A percentile compares a stretch with the other conserved stretches of the same genome.
These are phyloP conservation scores for Xylaria sp. DNA, from an alignment of 2,329 filamentous ascomycete species.

Conservation along the genomic window DNA sequence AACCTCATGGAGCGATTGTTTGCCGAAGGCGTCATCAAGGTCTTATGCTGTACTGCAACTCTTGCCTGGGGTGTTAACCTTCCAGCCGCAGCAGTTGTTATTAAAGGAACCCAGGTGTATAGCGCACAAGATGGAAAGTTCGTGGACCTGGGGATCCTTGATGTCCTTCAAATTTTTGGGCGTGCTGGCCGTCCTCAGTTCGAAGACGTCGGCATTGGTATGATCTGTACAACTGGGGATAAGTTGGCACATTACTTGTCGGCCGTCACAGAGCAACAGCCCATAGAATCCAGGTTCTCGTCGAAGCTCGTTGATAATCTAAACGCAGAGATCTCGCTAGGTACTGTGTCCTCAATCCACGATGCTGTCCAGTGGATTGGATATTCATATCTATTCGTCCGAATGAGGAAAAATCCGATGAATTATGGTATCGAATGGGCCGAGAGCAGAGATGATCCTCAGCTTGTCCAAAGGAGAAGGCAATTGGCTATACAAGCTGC, in stretches of 20 bases:
- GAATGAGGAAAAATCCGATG: conserved; percentile 92
- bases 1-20: conserved; percentile 97
- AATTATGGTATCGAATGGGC: conserved; percentile 96
- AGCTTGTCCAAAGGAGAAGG: conserved; percentile 84
- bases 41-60: conserved; percentile 97
- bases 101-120: conserved; percentile 98
- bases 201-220: conserved; percentile 96
- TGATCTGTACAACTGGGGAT: conserved; percentile 97
- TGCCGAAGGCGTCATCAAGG: conserved; percentile 89
- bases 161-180: conserved; percentile 98
- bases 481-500: conserved; percentile 91
- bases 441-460: conserved; percentile 88
- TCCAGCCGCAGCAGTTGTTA: conserved; percentile 94
- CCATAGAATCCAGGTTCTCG: conserved; percentile 97
- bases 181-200: conserved; percentile 98
- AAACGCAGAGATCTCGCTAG: conserved; percentile 92
- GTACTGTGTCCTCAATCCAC: conserved; percentile 92
- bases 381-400: conserved; percentile 96
- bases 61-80: conserved; percentile 99
- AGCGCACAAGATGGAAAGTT: conserved; percentile 97
- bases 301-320: conserved; percentile 94
- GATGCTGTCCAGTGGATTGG: conserved; percentile 98
- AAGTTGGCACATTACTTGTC: conserved; percentile 91
- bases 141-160: conserved; percentile 93
- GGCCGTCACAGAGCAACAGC: conserved; percentile 93